A percentile compares a stretch with the other conserved stretches of the same genome.
phyloP scores from a whole-genome alignment of 768 basidiomycete species.

The Filobasidium floriforme region DNA sequence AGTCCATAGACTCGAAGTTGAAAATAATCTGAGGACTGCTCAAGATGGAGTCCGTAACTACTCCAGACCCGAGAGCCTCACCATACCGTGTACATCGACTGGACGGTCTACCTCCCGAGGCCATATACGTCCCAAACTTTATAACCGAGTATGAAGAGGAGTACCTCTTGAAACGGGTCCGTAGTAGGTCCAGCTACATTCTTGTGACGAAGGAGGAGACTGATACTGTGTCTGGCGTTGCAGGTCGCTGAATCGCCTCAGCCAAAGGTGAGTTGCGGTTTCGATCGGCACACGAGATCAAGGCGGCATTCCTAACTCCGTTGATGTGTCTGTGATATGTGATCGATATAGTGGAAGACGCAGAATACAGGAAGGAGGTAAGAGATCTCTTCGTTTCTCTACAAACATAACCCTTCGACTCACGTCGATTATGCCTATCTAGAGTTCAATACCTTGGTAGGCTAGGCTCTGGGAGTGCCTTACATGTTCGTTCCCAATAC shows the following conservation, averaged over 20 bases:
- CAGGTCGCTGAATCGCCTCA: slow-evolving; percentile 73
- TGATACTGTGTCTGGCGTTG: background rate
- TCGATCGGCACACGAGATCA: background rate
- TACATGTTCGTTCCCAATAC: background rate
- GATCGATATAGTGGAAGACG: slow-evolving; percentile 56
- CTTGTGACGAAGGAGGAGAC: background rate
- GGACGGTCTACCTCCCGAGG: slow-evolving; percentile 18
- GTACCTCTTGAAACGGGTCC: slow-evolving; percentile 68
- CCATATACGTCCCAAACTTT: slow-evolving; percentile 66
- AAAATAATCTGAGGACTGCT: too few species aligned
- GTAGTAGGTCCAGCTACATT: slow-evolving; percentile 5
- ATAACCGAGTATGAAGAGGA: slow-evolving; percentile 62
- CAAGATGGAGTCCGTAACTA: background rate
- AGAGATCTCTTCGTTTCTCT: slow-evolving; percentile 8
- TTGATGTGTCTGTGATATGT: background rate
- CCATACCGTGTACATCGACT: background rate
- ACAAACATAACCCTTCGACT: background rate
- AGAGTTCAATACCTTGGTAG: slow-evolving; percentile 46
- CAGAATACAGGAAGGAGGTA: slow-evolving; percentile 63
- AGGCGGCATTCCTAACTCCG: background rate
- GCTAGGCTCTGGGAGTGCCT: background rate
- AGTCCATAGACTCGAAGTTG: too few species aligned
- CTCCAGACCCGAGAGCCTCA: background rate
- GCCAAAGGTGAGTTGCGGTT: slow-evolving; percentile 36
- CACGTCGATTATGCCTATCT: too few species aligned